Evolutionary conservation across 2,329 filamentous ascomycete genomes (phyloP), one percentile per base, ranked within the genome.

Genomic region (Blastomyces percursus): DNA sequence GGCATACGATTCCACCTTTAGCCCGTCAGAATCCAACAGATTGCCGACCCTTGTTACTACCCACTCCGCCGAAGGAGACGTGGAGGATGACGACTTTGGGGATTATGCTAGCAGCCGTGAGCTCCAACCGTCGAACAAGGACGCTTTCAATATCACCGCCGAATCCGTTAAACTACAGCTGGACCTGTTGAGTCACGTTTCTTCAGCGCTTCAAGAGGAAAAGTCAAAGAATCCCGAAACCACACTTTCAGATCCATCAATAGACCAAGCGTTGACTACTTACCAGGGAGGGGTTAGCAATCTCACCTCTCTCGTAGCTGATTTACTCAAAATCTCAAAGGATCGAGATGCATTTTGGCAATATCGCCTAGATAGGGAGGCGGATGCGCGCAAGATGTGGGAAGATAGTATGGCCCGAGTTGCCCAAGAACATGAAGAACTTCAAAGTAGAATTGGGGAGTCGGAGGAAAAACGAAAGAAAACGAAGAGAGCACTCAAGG

Each of bases 351-450:
- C 91, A 0, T 96, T 96, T 73, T 99, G 94, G 94, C 93, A 97
- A 74, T 95, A 96, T 72, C 87, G 92, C 16, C 80, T 99, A 50
- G 92, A 96, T 68, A 87, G 91, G 61, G 94, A 99, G 77, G 87
- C 87, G 52, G 90, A 96, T 72, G 88, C 97, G 77, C 86, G 94
- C 46, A 87, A 90, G 64, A 90, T 99, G 85, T 99, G 94, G 94
- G 94, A 99, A 76, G 94, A 99, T 71, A 97, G 92, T 76, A 96
- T 99, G 94, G 91, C 94, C 11, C 87, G 92, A 69, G 89, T 99
- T n/a, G 94, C 92, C 21, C 86, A 86, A 62, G 94, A 99, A 73
- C 94, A 99, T 69, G 94, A 97, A 75, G 84, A 91, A 60, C 82
- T 99, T 1, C 91, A 97, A 72, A 90, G 85, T 44, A 88, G 87